Base-by-base conservation (phyloP, 306 rosid species). In the Cyamopsis tetragonoloba region DNA sequence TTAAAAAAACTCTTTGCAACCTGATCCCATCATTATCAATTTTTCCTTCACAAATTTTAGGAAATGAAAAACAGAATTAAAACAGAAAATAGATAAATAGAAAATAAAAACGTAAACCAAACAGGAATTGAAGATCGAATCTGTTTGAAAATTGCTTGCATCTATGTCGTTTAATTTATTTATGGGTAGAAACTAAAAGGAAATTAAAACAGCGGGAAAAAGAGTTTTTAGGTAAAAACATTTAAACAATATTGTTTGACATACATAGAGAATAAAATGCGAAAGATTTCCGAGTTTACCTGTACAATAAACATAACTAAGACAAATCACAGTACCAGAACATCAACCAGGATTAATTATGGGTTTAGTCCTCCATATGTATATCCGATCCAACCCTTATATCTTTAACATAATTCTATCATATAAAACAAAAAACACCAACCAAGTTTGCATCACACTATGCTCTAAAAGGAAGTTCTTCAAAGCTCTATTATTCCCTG, bases 401-500 rank as follows among this genome's bases (percentile, higher is more conserved):
- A 49, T 47, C 42, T 18, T 7, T 24, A 34, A 6, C 64, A 32
- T 71, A 49, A 61, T 17, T 26, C 38, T 17, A 63, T 54, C n/a
- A 56, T 27, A 67, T 30, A 50, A 35, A 44, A 65, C 47, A 67
- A 58, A 67, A 66, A 68, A n/a, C 62, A 70, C 46, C 73, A 49
- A 46, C 70, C 11, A 28, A 14, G 30, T 34, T 26, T 26, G 54
- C 43, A 60, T 49, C 70, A 57, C 38, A 39, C n/a, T 49, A 35
- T 55, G 2, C 7, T 39, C 79, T 72, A 61, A 76, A 76, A 74
- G 44, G 54, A 78, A 17, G 10, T 51, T 20, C 37, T 22, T 35
- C 28, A 28, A 44, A 34, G 38, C 50, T 62, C 76, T 81, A 77
- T 48, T 81, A 77, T 48, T 82, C 80, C 39, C 84, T 82, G 61